These are phyloP conservation scores for Neurospora sp. DNA, from an alignment of 495 filamentous ascomycete genomes.

Conservation along the genomic window DNA sequence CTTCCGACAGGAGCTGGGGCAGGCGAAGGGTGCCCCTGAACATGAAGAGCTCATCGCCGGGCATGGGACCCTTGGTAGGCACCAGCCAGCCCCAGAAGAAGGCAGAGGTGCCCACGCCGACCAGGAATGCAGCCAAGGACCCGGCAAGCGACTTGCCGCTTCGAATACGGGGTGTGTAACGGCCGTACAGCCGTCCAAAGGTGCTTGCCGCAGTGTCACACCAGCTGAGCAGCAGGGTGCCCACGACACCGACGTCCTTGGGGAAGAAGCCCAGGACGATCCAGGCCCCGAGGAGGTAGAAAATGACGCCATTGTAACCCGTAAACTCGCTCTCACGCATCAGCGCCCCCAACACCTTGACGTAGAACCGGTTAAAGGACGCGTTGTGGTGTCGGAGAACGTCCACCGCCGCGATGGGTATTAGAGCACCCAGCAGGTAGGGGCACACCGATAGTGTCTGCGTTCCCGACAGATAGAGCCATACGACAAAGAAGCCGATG, in stretches of 20 bases:
- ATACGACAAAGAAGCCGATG: conserved; percentile 86
- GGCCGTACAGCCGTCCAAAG: conserved; percentile 77
- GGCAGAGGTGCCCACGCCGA: conserved; percentile 70
- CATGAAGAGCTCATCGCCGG: conserved; percentile 67
- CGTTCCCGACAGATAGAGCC: conserved; percentile 67
- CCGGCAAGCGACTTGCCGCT: conserved; percentile 87
- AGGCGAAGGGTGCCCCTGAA: conserved; percentile 66
- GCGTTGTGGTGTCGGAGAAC: conserved; percentile 70
- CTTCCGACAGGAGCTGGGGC: conserved; percentile 43
- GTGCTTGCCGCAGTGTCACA: conserved; percentile 96
- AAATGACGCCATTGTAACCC: conserved; percentile 93
- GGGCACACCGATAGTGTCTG: conserved; percentile 70
- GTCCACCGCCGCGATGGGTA: conserved; percentile 84
- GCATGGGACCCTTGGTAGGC: conserved; percentile 54
- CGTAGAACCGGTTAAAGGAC: conserved; percentile 79
- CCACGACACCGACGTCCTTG: conserved; percentile 88
- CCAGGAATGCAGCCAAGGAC: conserved; percentile 68
- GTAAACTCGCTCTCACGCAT: conserved; percentile 95
- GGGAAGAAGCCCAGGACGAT: conserved; percentile 76
- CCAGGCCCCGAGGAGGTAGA: conserved; percentile 87
- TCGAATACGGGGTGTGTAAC: conserved; percentile 76
- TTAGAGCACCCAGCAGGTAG: conserved; percentile 65
- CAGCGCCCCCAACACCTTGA: conserved; percentile 69
- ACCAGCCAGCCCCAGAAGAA: conserved; percentile 83
- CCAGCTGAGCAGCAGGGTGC: conserved; percentile 85